A percentile compares a stretch with the other conserved stretches of the same genome.
Evolutionary conservation across 2,329 filamentous ascomycete genomes (phyloP).

Genomic region (Trichoderma cornu-damae): DNA sequence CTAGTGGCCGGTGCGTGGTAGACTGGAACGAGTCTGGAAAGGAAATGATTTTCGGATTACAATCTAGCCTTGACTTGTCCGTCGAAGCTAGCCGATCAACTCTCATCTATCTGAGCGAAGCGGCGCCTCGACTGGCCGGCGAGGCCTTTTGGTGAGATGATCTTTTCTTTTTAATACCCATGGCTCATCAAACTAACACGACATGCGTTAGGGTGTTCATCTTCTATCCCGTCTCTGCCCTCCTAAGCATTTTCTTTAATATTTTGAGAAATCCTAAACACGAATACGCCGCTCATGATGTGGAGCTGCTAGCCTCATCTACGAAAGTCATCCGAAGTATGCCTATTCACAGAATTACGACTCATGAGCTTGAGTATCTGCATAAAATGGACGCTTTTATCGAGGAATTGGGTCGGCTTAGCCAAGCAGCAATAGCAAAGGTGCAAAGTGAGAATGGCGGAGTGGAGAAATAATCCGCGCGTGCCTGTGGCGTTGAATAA

Average conservation of each 20-base stretch:
- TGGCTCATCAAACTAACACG: neutral
- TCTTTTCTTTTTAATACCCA: neutral
- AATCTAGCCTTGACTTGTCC: slow-evolving; percentile 49
- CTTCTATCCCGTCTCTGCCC: slow-evolving; percentile 52
- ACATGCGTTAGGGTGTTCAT: slow-evolving; percentile 42
- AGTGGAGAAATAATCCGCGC: neutral
- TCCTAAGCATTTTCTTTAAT: slow-evolving; percentile 51
- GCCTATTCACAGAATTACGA: slow-evolving; percentile 26
- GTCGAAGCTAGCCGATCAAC: slow-evolving; percentile 54
- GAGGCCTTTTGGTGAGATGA: slow-evolving; percentile 43
- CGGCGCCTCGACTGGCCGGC: slow-evolving; percentile 38
- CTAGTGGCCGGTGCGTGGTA: slow-evolving; percentile 46
- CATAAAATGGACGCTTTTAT: slow-evolving; percentile 41
- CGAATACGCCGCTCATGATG: slow-evolving; percentile 39
- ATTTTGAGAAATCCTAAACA: slow-evolving; percentile 46
- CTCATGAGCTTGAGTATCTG: slow-evolving; percentile 37
- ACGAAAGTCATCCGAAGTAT: slow-evolving; percentile 41
- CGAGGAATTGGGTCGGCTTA: slow-evolving; percentile 40
- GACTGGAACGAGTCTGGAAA: slow-evolving; percentile 24
- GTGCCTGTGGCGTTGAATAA: no score
- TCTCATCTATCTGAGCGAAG: slow-evolving; percentile 42
- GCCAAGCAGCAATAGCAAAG: slow-evolving; percentile 32
- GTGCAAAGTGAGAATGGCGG: neutral
- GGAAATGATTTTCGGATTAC: slow-evolving; percentile 39
- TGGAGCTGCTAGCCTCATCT: slow-evolving; percentile 41